These are phyloP conservation scores for Colletotrichum lindemuthianum DNA, from an alignment of 2,329 filamentous ascomycete species.

Conservation along the genomic window DNA sequence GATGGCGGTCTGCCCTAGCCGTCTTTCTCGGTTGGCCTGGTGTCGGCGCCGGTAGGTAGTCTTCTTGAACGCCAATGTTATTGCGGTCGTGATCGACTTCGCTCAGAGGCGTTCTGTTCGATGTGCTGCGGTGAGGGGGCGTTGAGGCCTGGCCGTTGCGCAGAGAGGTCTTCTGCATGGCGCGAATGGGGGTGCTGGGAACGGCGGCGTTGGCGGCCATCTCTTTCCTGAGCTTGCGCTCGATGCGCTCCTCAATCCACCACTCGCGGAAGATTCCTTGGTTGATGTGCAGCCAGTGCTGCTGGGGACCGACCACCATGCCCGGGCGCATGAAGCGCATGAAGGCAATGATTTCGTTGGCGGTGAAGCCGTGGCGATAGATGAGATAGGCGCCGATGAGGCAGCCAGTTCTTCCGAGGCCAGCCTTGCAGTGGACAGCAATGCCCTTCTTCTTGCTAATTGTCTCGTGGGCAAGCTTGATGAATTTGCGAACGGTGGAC, in stretches of 20 bases:
- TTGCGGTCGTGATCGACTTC: slow-evolving; percentile 87
- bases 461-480: slow-evolving; percentile 92
- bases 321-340: slow-evolving; percentile 99
- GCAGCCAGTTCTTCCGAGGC: slow-evolving; percentile 93
- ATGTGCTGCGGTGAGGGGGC: slow-evolving; percentile 82
- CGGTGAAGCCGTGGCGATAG: slow-evolving; percentile 96
- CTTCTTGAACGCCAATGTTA: slow-evolving; percentile 78
- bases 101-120: slow-evolving; percentile 85
- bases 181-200: slow-evolving; percentile 70
- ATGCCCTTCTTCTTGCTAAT: slow-evolving; percentile 95
- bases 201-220: slow-evolving; percentile 59
- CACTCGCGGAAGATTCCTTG: slow-evolving; percentile 98
- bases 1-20: slow-evolving; percentile 78
- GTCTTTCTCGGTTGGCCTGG: slow-evolving; percentile 95
- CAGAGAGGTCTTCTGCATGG: slow-evolving; percentile 67
- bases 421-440: slow-evolving; percentile 98
- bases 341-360: slow-evolving; percentile 95
- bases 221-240: slow-evolving; percentile 72
- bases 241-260: slow-evolving; percentile 92
- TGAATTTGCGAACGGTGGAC: slow-evolving; percentile 90
- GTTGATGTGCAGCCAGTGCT: slow-evolving; percentile 98
- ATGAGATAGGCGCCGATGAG: slow-evolving; percentile 98
- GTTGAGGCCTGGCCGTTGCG: slow-evolving; percentile 76
- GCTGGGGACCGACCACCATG: slow-evolving; percentile 98
- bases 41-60: slow-evolving; percentile 93